Evolutionary conservation across 2,329 filamentous ascomycete genomes (phyloP).

Genomic region (Nigrograna mackinnonii): DNA sequence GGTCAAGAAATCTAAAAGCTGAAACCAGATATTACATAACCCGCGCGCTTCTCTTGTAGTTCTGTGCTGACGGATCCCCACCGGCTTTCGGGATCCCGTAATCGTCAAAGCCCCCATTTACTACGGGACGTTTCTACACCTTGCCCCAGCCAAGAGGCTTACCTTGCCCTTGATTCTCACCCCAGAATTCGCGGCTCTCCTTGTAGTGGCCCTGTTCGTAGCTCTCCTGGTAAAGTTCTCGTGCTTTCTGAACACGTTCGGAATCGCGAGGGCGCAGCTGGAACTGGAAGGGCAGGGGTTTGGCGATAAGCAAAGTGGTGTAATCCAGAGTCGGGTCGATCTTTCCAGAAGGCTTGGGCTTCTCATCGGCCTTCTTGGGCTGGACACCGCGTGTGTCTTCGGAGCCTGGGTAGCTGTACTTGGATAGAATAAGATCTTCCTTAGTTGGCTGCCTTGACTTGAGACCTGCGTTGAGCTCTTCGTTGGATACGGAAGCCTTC

Average conservation of each 20-base stretch:
- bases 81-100: too few relatives aligned
- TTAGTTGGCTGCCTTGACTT: conserved; percentile 13
- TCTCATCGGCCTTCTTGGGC: neutral
- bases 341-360: neutral
- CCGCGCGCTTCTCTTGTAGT: too few relatives aligned
- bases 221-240: conserved; percentile 39
- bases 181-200: conserved; percentile 43
- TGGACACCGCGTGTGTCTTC: conserved; percentile 4
- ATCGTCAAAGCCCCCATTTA: too few relatives aligned
- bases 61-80: neutral
- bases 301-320: conserved; percentile 49
- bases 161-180: conserved; percentile 32
- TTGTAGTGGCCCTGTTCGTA: conserved; percentile 43
- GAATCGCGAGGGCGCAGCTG: conserved; percentile 38
- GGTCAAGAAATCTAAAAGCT: too few relatives aligned
- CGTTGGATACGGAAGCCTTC: conserved; percentile 38
- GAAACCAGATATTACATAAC: too few relatives aligned
- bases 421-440: conserved; percentile 27
- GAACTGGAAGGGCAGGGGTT: conserved; percentile 50
- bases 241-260: conserved; percentile 33
- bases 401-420: conserved; percentile 29
- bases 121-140: too few relatives aligned
- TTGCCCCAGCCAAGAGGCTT: conserved; percentile 39
- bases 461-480: conserved; percentile 39
- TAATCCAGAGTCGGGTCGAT: conserved; percentile 50